phyloP scores from a whole-genome alignment of 1,284 basidiomycete species.

The Singerocomus inundabilis region DNA sequence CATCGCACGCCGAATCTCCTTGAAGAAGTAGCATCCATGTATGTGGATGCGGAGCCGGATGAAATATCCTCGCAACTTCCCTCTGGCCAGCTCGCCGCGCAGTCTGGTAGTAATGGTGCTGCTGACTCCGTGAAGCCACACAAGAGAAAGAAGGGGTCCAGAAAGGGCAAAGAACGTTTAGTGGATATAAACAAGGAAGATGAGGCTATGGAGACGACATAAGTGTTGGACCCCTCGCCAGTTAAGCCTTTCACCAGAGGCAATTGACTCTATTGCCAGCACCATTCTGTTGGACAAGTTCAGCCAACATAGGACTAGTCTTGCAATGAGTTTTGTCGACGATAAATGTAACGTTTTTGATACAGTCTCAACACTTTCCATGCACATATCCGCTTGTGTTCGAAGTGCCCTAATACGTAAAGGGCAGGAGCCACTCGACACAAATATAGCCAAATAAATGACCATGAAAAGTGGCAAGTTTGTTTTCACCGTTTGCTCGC shows the following conservation, averaged over 20 bases:
- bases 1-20: slow-evolving; percentile 10
- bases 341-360: not conserved
- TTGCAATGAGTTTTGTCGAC: not conserved
- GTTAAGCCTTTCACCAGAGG: not conserved
- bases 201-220: slow-evolving; percentile 20
- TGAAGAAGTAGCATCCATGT: slow-evolving; percentile 23
- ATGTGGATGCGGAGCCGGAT: slow-evolving; percentile 17
- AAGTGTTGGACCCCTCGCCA: not conserved
- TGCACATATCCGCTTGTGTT: too few relatives aligned
- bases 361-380: not conserved
- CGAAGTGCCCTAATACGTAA: too few relatives aligned
- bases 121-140: slow-evolving; percentile 1
- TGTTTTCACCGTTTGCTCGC: slow-evolving; percentile 20
- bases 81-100: not conserved
- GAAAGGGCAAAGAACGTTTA: slow-evolving; percentile 30
- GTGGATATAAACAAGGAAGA: slow-evolving; percentile 20
- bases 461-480: slow-evolving; percentile 23
- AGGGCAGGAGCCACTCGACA: slow-evolving; percentile 16
- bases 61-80: not conserved
- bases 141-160: slow-evolving; percentile 19
- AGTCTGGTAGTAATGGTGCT: slow-evolving; percentile 1
- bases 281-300: too few relatives aligned
- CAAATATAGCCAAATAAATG: slow-evolving; percentile 28
- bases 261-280: not conserved
- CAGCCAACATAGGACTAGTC: not conserved